Evolutionary conservation across 208 protist genomes (phyloP), one percentile per base, ranked within the genome.

Genomic region (Zelonia costaricensis): DNA sequence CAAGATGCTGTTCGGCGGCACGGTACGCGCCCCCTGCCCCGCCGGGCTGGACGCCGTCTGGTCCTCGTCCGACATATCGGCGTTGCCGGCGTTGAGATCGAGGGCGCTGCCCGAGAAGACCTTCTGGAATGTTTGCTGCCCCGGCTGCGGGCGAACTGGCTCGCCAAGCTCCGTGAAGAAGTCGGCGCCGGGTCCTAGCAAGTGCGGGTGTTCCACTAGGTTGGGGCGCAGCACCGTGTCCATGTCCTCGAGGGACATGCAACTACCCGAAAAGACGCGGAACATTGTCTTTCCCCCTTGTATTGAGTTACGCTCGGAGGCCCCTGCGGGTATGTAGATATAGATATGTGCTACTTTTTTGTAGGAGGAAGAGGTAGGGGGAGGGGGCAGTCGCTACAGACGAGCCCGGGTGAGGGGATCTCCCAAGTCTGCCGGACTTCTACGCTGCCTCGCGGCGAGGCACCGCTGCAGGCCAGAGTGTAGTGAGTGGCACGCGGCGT

Each of bases 211-310:
- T 62, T 88, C 64, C 16, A 94, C 78, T 51, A 96, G 63, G 49
- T 80, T 82, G 10, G 81, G 69, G 25, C 83, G 61, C 52, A 77
- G 62, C 30, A 94, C 79, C 9, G 82, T 92, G 63, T 96, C 86
- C 79, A 93, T 91, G 74, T 94, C 84, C 66, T 96, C 87, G 12
- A 96, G 77, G 46, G 91, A 93, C 58, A 96, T 75, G 60, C 91
- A 96, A 55, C 87, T 96, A 30, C 82, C 88, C 10, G 91, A 94
- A 54, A 96, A 94, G 1, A 88, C 86, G 23, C 88, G 87, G 33
- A 96, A 80, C 91, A 96, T 82, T 39, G 39, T 23, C 36, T 30
- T 68, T 40, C 46, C 16, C 43, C 13, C 10, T 13, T 38, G 16
- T 7, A 23, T 36, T n/a, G 8, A n/a, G 23, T 25, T n/a, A 10